A percentile compares a stretch with the other conserved stretches of the same genome.
Conservation (phyloP, 2,329 filamentous ascomycete species). For the Neopestalotiopsis sp. region DNA sequence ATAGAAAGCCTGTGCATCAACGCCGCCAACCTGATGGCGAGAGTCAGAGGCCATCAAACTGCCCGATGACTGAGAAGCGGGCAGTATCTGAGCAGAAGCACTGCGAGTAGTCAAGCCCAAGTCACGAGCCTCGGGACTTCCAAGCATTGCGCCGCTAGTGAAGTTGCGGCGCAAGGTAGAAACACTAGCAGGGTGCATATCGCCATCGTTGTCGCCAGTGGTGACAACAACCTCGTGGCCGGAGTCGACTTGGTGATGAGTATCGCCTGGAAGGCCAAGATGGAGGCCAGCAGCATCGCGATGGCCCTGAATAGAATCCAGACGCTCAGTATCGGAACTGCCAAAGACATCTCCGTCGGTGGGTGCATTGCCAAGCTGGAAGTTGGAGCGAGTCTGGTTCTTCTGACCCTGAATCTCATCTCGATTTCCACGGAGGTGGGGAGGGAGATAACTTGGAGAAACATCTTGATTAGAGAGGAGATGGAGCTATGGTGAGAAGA, state of each 20-base stretch:
- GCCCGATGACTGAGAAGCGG: conserved; percentile 19
- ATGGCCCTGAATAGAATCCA: neutral
- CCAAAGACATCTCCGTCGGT: conserved; percentile 26
- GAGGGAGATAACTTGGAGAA: conserved; percentile 4
- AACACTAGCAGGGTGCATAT: neutral
- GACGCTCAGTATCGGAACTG: conserved; percentile 5
- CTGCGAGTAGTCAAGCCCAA: neutral
- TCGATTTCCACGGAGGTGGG: neutral
- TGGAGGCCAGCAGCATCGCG: neutral
- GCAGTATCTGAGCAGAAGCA: neutral
- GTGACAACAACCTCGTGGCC: neutral
- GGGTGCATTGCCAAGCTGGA: conserved; percentile 22
- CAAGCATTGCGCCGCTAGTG: conserved; percentile 17
- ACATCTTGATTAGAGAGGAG: neutral
- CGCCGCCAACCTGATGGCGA: conserved; percentile 32
- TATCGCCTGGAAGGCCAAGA: neutral
- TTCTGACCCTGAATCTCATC: conserved; percentile 9
- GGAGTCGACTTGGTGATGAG: neutral
- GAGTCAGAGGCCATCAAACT: conserved; percentile 20
- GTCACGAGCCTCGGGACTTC: neutral
- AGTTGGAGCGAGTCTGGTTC: conserved; percentile 8
- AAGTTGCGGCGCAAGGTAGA: neutral
- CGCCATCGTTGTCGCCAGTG: neutral
- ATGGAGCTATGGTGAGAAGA: neutral
- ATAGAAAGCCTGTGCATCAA: conserved; percentile 58